Conservation (phyloP, 176 grass and related monocot genomes). For the Phoenix roebelenii region DNA sequence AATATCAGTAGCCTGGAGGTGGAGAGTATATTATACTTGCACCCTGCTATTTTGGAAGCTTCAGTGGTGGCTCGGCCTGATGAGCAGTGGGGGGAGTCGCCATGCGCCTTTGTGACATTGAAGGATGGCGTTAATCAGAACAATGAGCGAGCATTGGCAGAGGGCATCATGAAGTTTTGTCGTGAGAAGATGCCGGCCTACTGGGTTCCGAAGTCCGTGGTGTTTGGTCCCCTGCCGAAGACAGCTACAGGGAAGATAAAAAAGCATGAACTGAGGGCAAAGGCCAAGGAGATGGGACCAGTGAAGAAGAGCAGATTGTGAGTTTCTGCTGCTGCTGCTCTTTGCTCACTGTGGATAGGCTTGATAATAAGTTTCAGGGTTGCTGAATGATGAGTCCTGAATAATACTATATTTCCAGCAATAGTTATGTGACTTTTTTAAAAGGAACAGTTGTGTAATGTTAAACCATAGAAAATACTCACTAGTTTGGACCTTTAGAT, state of each 20-base stretch:
- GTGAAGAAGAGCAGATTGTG: constrained; percentile 78
- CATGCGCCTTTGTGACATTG: constrained; percentile 33
- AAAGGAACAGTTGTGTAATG: too few species aligned
- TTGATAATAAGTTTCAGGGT: too few species aligned
- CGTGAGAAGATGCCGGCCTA: constrained; percentile 62
- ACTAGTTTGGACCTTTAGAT: too few species aligned
- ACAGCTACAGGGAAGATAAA: constrained; percentile 83
- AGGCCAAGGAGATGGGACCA: constrained; percentile 72
- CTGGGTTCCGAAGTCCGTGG: constrained; percentile 76
- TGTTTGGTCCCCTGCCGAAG: constrained; percentile 81
- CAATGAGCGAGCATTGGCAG: constrained; percentile 37
- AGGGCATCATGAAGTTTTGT: constrained; percentile 69
- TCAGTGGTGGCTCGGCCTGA: constrained; percentile 22
- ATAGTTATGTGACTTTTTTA: too few species aligned
- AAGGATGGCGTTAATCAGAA: constrained; percentile 36
- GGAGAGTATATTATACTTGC: constrained; percentile 17
- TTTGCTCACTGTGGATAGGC: too few species aligned
- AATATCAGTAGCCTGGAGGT: constrained; percentile 39
- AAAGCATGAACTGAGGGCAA: constrained; percentile 71
- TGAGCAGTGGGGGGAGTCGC: constrained; percentile 31
- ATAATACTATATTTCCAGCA: too few species aligned
- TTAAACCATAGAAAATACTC: too few species aligned
- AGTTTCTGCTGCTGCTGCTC: constrained; percentile 2
- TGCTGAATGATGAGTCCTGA: too few species aligned
- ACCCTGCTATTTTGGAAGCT: constrained; percentile 25